These are phyloP conservation scores for Actinidia polygama DNA, from an alignment of 179 eudicot genomes.

Conservation along the genomic window DNA sequence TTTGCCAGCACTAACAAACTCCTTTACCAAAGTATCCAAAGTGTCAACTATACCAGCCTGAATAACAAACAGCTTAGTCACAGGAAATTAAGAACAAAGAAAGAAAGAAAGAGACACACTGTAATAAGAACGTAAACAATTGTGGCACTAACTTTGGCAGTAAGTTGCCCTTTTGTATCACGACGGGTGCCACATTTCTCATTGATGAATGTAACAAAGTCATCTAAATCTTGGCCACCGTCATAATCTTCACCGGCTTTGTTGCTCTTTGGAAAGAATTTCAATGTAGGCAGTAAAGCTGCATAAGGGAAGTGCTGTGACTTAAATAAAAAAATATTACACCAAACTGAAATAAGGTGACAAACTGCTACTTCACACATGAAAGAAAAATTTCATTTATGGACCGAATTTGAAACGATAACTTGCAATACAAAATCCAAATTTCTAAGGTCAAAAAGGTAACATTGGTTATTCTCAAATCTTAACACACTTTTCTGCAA, in stretches of 20 bases:
- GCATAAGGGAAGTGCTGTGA: constrained; percentile 1
- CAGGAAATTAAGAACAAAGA: background rate
- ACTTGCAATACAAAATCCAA: background rate
- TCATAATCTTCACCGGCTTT: constrained; percentile 97
- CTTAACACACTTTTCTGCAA: constrained; percentile 75
- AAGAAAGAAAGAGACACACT: background rate
- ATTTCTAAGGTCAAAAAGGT: background rate
- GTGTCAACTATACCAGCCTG: constrained; percentile 76
- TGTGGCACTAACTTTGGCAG: constrained; percentile 56
- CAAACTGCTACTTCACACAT: background rate
- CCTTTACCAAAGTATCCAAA: constrained; percentile 77
- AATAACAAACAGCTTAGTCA: constrained; percentile 10
- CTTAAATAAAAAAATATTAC: background rate
- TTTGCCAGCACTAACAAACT: constrained; percentile 64
- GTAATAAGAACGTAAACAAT: background rate
- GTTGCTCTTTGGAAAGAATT: constrained; percentile 91
- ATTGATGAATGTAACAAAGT: constrained; percentile 80
- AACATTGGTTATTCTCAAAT: background rate
- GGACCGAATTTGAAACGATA: background rate
- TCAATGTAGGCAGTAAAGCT: constrained; percentile 45
- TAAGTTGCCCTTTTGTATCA: constrained; percentile 81
- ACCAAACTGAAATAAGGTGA: background rate
- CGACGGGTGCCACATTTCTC: constrained; percentile 93
- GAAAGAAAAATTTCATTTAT: background rate
- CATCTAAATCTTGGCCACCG: constrained; percentile 83